Evolutionary conservation across 306 rosid species (phyloP), one percentile per base, ranked within the genome.

Genomic region (Clitoria ternatea): DNA sequence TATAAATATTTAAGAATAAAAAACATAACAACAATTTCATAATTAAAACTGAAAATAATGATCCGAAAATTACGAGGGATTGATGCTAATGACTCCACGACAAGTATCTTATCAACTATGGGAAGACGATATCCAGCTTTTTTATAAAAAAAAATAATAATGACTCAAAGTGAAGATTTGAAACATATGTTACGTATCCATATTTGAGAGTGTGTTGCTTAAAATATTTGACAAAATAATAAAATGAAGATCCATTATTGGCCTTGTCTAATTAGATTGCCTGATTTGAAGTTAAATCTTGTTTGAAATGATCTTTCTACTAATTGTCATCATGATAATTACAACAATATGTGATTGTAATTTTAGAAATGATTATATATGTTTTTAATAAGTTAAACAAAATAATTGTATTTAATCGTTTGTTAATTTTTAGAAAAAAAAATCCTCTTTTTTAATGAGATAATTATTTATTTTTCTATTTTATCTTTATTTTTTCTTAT

Each of bases 71-170:
- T n/a, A n/a, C n/a, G n/a, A n/a, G n/a, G n/a, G n/a, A n/a, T n/a
- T 45, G 42, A n/a, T 29, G n/a, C 12, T 4, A 27, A 4, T 8
- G 37, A 19, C 30, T 50, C 35, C 15, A 30, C 5, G 52, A 23
- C 65, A 50, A n/a, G 61, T 47, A 68, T 50, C 61, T 50, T 33
- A 54, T 54, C 61, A 54, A 24, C 61, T 24, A 59, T 59, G 44
- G 5, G 37, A 1, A 36, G 12, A 36, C 9, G 36, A 1, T 2
- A 7, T 7, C 12, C 42, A 36, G 12, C 7, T 36, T 8, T 27
- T 4, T 27, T 27, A 3, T 32, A 4, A 2, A 32, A 32, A 32
- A 32, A 36, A 7, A 0, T 7, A 36, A 36, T n/a, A n/a, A n/a
- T n/a, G n/a, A n/a, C n/a, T n/a, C n/a, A n/a, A 36, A 26, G 5